Evolutionary conservation across 2,329 filamentous ascomycete species (phyloP).

Genomic region (Pseudocercospora fuligena): DNA sequence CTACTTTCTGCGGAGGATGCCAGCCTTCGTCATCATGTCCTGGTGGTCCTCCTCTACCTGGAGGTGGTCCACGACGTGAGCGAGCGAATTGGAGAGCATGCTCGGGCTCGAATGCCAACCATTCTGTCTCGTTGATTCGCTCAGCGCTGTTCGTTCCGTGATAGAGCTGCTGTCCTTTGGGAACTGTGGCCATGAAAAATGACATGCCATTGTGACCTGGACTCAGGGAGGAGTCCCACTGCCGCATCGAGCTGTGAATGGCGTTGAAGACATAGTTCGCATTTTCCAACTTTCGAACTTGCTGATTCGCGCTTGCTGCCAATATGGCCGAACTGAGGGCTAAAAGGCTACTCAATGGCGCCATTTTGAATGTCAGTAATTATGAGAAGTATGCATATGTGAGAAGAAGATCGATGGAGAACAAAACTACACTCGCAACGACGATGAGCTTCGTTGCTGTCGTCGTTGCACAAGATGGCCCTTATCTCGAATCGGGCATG

Average conservation of each 20-base stretch:
- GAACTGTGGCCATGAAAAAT: slow-evolving; percentile 69
- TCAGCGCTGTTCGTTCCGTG: slow-evolving; percentile 61
- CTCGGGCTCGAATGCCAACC: slow-evolving; percentile 78
- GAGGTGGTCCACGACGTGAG: slow-evolving; percentile 28
- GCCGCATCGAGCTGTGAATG: slow-evolving; percentile 71
- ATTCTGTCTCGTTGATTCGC: slow-evolving; percentile 63
- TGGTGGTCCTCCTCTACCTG: slow-evolving; percentile 15
- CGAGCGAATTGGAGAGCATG: slow-evolving; percentile 70
- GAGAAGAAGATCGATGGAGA: not conserved
- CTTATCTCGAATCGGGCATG: not conserved
- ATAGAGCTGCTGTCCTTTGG: slow-evolving; percentile 68
- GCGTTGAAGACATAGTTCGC: slow-evolving; percentile 68
- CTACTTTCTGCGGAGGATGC: slow-evolving; percentile 16
- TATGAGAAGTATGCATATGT: not conserved
- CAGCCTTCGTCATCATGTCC: slow-evolving; percentile 6
- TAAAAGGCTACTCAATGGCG: not conserved
- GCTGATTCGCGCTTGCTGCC: not conserved
- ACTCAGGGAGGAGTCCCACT: slow-evolving; percentile 70
- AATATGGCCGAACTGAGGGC: not conserved
- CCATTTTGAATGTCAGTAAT: not conserved
- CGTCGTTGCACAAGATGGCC: not conserved
- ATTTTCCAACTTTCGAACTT: slow-evolving; percentile 15
- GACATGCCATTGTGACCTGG: slow-evolving; percentile 75
- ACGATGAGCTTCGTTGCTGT: not conserved
- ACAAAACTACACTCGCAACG: not conserved